Conservation (phyloP, 2,329 filamentous ascomycete species). For the Meredithiella fracta region DNA sequence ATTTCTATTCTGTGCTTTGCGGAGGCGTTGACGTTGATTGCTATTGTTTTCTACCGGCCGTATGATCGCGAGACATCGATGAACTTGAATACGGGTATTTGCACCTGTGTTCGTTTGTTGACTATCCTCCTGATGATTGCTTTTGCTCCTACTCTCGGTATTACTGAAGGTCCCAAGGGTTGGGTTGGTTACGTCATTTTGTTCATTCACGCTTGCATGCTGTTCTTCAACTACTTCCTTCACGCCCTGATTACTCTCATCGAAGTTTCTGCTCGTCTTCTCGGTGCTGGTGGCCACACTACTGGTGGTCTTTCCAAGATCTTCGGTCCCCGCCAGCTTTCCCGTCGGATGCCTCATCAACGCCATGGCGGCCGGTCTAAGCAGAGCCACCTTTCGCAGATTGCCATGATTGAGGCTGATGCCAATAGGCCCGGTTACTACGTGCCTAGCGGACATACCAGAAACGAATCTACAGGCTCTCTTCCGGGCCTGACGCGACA, state of each 20-base stretch:
- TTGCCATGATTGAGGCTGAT: constrained; percentile 60
- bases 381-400: constrained; percentile 67
- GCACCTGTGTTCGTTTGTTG: constrained; percentile 59
- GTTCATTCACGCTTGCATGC: constrained; percentile 64
- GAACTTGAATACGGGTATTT: constrained; percentile 87
- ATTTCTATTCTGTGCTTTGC: constrained; percentile 84
- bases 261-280: constrained; percentile 68
- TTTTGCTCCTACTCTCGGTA: constrained; percentile 69
- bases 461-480: constrained; percentile 46
- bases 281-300: constrained; percentile 66
- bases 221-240: constrained; percentile 84
- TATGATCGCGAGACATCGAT: constrained; percentile 88
- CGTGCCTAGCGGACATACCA: constrained; percentile 35
- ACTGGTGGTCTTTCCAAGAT: constrained; percentile 77
- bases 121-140: constrained; percentile 62
- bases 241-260: constrained; percentile 82
- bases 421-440: constrained; percentile 45
- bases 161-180: constrained; percentile 64
- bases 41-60: constrained; percentile 74
- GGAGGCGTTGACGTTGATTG: constrained; percentile 78
- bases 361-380: constrained; percentile 41
- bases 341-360: constrained; percentile 50
- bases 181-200: constrained; percentile 94
- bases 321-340: constrained; percentile 80
- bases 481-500: constrained; percentile 24